Base-by-base conservation (phyloP, 345 rosid genomes). In the Ceriops zippeliana region DNA sequence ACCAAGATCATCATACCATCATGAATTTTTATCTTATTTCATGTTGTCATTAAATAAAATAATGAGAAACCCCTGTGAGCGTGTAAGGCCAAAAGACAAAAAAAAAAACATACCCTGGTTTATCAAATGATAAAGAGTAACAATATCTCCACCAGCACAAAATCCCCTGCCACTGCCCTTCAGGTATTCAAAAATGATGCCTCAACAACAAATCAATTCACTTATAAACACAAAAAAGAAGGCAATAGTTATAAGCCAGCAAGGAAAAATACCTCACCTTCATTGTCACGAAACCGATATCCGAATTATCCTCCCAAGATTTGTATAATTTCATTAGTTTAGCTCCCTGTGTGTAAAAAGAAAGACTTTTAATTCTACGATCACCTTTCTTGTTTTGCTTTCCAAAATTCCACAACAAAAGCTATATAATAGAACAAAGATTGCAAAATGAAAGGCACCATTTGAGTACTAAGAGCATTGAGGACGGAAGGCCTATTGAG, bases 111-210 rank as follows among this genome's bases (percentile, higher is more conserved):
- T 59, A 90, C 97, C 96, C 81, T 83, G 79, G 62, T 85, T 88
- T 31, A 72, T 80, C 80, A 89, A 72, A 58, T 84, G 84, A 80
- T 87, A 87, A 32, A 93, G 82, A 66, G 83, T 4, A 65, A 90
- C 88, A 56, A 93, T 82, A 77, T 90, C 96, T 16, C 99, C 97
- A 63, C 99, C 97, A 4, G 97, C 97, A 78, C 93, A 89, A 86
- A 95, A 95, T 42, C 96, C 96, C 79, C 89, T 86, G 81, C 96
- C 97, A 78, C 92, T 84, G 72, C 97, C 98, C 97, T 93, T 81
- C 77, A 83, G 66, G 65, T 68, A 37, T 63, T 64, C 30, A 78
- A 79, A 64, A 70, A 1, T 5, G 52, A 78, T 22, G 28, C 32
- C 46, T 63, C 49, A 42, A 13, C 15, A 11, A 42, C 19, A 3